phyloP scores from a whole-genome alignment of 352 stramenopile genomes.

The Blastocystis sp. region DNA sequence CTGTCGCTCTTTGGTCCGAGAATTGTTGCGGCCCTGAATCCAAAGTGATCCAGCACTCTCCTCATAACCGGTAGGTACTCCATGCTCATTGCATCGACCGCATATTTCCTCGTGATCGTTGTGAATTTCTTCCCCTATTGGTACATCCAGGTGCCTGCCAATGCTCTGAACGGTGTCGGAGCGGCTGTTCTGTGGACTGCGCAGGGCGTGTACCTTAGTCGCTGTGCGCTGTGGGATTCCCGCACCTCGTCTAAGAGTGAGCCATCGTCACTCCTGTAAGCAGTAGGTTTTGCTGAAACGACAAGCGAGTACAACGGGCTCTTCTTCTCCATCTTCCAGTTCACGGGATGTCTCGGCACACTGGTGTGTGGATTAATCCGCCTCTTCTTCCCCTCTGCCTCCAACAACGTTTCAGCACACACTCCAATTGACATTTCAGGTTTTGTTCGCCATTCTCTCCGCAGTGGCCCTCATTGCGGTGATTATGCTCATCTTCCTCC shows the following conservation, averaged over 20 bases:
- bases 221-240: slow-evolving; percentile 67
- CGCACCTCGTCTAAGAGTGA: slow-evolving; percentile 19
- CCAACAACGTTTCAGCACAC: neutral
- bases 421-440: neutral
- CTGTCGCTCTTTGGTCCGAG: slow-evolving; percentile 62
- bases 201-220: slow-evolving; percentile 65
- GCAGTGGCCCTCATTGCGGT: slow-evolving; percentile 31
- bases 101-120: slow-evolving; percentile 63
- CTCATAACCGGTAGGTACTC: slow-evolving; percentile 13
- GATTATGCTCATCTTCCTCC: slow-evolving; percentile 65
- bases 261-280: neutral
- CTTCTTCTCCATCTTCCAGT: slow-evolving; percentile 70
- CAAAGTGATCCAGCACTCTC: slow-evolving; percentile 3
- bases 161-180: slow-evolving; percentile 62
- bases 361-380: slow-evolving; percentile 53
- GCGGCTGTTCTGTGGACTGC: slow-evolving; percentile 68
- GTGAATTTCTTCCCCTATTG: slow-evolving; percentile 12
- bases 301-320: slow-evolving; percentile 67
- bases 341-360: slow-evolving; percentile 64
- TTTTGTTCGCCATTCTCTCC: slow-evolving; percentile 55
- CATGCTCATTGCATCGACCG: slow-evolving; percentile 61
- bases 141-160: slow-evolving; percentile 47
- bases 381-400: neutral
- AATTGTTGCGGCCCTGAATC: slow-evolving; percentile 45
- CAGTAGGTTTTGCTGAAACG: slow-evolving; percentile 36